phyloP scores from a whole-genome alignment of 768 basidiomycete genomes.

The Boletus rex-veris region DNA sequence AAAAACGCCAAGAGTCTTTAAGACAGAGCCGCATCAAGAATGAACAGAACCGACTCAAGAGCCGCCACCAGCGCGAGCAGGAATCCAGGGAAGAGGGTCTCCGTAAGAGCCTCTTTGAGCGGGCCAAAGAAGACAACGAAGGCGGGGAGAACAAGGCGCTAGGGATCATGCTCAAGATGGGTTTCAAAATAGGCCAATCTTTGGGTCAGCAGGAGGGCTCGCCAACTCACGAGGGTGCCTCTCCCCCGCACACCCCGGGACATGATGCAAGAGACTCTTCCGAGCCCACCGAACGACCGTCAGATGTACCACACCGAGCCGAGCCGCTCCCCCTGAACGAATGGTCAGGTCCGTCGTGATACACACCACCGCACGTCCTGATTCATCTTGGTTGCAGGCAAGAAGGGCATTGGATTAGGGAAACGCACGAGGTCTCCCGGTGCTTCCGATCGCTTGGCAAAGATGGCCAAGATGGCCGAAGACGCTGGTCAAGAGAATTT shows the following conservation, averaged over 20 bases:
- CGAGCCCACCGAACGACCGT: slow-evolving; percentile 3
- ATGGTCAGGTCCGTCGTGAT: slow-evolving; percentile 66
- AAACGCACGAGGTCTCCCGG: slow-evolving; percentile 69
- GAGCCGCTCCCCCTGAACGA: slow-evolving; percentile 76
- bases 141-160: slow-evolving; percentile 66
- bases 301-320: slow-evolving; percentile 40
- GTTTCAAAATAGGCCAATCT: slow-evolving; percentile 81
- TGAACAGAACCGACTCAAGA: slow-evolving; percentile 63
- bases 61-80: slow-evolving; percentile 59
- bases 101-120: slow-evolving; percentile 75
- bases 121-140: slow-evolving; percentile 58
- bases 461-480: slow-evolving; percentile 67
- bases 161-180: slow-evolving; percentile 93
- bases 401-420: slow-evolving; percentile 67
- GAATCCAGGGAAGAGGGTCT: slow-evolving; percentile 78
- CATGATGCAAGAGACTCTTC: slow-evolving; percentile 1
- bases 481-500: slow-evolving; percentile 51
- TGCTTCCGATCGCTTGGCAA: slow-evolving; percentile 60
- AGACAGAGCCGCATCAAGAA: slow-evolving; percentile 58
- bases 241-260: slow-evolving; percentile 2
- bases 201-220: slow-evolving; percentile 46
- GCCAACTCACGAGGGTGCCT: not conserved
- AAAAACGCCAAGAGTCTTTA: slow-evolving; percentile 64
- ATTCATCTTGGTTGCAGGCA: slow-evolving; percentile 46
- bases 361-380: not conserved